phyloP scores from a whole-genome alignment of 73 alveolate species.

The Effrenium voratum region DNA sequence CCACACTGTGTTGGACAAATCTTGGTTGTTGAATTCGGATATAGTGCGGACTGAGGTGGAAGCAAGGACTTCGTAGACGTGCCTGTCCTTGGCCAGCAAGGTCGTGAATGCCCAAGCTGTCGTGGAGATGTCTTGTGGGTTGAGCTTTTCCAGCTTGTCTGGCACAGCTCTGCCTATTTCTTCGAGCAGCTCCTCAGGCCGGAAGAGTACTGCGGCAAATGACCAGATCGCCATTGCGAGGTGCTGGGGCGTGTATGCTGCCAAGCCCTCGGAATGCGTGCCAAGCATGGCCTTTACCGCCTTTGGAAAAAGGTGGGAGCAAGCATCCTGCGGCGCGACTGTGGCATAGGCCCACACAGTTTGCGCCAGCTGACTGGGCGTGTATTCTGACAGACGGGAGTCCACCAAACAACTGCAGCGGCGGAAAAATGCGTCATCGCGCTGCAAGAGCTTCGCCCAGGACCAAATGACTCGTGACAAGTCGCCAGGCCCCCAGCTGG shows the following conservation, averaged over 20 bases:
- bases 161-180: constrained; percentile 60
- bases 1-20: constrained; percentile 85
- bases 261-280: background rate
- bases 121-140: constrained; percentile 59
- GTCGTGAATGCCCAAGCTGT: constrained; percentile 65
- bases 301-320: constrained; percentile 36
- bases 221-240: constrained; percentile 81
- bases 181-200: constrained; percentile 65
- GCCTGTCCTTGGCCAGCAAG: constrained; percentile 45
- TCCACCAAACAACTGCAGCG: constrained; percentile 29
- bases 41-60: constrained; percentile 35
- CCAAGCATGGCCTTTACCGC: constrained; percentile 50
- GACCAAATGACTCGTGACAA: constrained; percentile 57
- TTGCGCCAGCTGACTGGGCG: constrained; percentile 81
- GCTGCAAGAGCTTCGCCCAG: constrained; percentile 50
- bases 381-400: constrained; percentile 49
- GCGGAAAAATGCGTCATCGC: constrained; percentile 71
- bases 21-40: constrained; percentile 80
- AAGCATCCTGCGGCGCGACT: constrained; percentile 41
- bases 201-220: constrained; percentile 49
- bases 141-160: background rate
- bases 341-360: constrained; percentile 86
- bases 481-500: constrained; percentile 76
- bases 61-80: constrained; percentile 54
- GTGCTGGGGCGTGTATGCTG: constrained; percentile 72